Percentiles rank a stretch among this genome's conserved stretches.
These are phyloP conservation scores for Botryotinia globosa DNA, from an alignment of 2,329 filamentous ascomycete species.

Conservation along the genomic window DNA sequence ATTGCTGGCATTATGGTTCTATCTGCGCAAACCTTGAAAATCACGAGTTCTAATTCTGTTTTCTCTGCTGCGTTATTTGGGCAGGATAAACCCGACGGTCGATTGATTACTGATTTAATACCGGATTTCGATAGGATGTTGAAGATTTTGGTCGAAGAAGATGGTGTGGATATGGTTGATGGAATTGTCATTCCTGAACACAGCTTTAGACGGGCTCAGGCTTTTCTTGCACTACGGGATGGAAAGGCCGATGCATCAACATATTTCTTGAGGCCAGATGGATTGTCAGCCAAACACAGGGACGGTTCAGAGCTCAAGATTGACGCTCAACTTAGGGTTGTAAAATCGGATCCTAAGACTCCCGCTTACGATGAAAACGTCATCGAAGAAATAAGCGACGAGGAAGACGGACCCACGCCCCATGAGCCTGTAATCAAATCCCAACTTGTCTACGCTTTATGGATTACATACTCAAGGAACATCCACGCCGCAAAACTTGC, in stretches of 20 bases:
- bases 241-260: conserved; percentile 74
- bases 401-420: conserved; percentile 42
- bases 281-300: conserved; percentile 79
- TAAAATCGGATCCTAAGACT: conserved; percentile 78
- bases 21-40: conserved; percentile 70
- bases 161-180: conserved; percentile 78
- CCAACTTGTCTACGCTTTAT: conserved; percentile 89
- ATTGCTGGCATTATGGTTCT: conserved; percentile 96
- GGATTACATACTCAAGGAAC: conserved; percentile 95
- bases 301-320: conserved; percentile 91
- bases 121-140: conserved; percentile 85
- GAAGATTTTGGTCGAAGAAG: conserved; percentile 77
- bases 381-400: conserved; percentile 60
- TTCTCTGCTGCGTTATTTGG: conserved; percentile 93
- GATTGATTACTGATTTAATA: conserved; percentile 75
- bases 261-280: conserved; percentile 79
- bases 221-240: conserved; percentile 78
- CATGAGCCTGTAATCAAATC: conserved; percentile 53
- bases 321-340: conserved; percentile 93
- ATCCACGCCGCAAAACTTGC: conserved; percentile 70
- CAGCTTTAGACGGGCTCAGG: conserved; percentile 85
- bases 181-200: conserved; percentile 98
- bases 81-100: conserved; percentile 76
- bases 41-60: conserved; percentile 91
- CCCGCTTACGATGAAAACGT: conserved; percentile 59